A percentile compares a stretch with the other conserved stretches of the same genome.
phyloP scores from a whole-genome alignment of 176 grass and related monocot species.

The Oropetium thomaeum region DNA sequence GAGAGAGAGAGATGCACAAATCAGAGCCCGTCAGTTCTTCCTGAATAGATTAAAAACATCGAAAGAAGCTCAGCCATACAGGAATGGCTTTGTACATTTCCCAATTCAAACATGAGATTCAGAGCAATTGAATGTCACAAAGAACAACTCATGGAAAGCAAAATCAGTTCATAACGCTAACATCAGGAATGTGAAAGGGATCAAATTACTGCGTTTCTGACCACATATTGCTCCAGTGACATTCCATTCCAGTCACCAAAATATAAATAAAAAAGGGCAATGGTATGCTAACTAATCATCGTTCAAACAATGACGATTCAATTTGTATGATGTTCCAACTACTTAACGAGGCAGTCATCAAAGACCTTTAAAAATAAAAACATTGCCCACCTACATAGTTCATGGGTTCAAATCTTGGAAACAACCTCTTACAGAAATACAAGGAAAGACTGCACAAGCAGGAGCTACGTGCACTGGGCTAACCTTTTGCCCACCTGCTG shows the following conservation, averaged over 20 bases:
- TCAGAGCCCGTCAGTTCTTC: neutral
- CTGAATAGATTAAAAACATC: neutral
- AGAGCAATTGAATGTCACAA: too few relatives aligned
- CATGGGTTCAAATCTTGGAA: too few relatives aligned
- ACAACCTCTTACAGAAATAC: too few relatives aligned
- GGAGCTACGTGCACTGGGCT: too few relatives aligned
- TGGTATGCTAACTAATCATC: neutral
- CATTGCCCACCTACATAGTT: neutral
- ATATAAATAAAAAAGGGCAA: neutral
- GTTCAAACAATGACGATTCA: neutral
- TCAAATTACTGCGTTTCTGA: neutral
- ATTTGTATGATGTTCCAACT: neutral
- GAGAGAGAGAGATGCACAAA: too few relatives aligned
- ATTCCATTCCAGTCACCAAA: neutral
- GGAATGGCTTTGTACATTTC: neutral
- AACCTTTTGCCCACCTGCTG: neutral
- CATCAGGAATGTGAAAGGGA: neutral
- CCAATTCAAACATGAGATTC: neutral
- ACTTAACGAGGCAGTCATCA: neutral
- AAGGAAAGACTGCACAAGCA: too few relatives aligned
- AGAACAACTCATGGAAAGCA: neutral
- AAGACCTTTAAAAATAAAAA: neutral
- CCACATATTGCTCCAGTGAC: neutral
- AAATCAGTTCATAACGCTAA: neutral
- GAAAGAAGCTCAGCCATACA: neutral